Evolutionary conservation across 352 stramenopile genomes (phyloP).

Genomic region (Phytophthora hybrid): DNA sequence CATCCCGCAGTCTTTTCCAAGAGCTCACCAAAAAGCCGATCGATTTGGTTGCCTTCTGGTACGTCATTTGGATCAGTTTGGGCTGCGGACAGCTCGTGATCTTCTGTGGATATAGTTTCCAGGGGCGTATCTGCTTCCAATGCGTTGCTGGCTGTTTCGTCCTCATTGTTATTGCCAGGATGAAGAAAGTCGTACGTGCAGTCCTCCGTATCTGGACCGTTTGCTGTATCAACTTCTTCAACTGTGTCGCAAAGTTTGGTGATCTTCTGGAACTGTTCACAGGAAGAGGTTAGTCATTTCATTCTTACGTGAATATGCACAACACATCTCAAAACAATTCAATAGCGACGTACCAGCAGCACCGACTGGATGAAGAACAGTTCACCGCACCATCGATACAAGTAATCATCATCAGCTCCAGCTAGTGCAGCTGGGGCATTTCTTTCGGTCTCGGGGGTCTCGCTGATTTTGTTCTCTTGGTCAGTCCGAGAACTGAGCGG

Average conservation of each 20-base stretch:
- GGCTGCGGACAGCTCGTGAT: background rate
- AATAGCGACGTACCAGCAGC: constrained; percentile 44
- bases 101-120: background rate
- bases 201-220: constrained; percentile 50
- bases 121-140: background rate
- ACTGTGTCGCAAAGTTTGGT: constrained; percentile 21
- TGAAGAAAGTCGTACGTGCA: constrained; percentile 50
- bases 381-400: constrained; percentile 73
- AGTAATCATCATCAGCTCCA: constrained; percentile 53
- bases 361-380: constrained; percentile 66
- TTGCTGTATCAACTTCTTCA: constrained; percentile 27
- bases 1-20: constrained; percentile 50
- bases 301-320: background rate
- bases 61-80: background rate
- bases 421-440: background rate
- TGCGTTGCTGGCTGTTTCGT: background rate
- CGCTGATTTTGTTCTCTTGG: constrained; percentile 8
- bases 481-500: constrained; percentile 9
- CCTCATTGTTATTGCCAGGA: constrained; percentile 5
- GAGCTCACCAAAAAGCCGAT: constrained; percentile 41
- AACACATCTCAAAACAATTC: background rate
- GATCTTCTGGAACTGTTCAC: constrained; percentile 52
- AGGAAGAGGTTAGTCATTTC: constrained; percentile 3
- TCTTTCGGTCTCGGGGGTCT: constrained; percentile 5
- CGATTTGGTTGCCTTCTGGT: constrained; percentile 17